These are phyloP conservation scores for Tulasnella sp. DNA, from an alignment of 768 basidiomycete genomes.

Conservation along the genomic window DNA sequence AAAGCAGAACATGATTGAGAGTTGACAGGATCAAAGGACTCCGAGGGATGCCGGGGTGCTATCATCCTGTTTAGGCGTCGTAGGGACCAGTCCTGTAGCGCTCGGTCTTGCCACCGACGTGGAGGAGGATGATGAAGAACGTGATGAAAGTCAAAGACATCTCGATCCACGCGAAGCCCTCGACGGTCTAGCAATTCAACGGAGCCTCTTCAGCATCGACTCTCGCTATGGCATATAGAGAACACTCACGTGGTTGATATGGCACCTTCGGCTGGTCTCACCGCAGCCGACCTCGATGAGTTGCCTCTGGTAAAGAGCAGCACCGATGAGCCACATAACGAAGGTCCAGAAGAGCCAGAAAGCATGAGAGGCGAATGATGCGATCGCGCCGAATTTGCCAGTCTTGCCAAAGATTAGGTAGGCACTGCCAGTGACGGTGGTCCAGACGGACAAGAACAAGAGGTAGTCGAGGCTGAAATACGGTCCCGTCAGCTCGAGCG, in stretches of 20 bases:
- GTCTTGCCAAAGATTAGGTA: not conserved
- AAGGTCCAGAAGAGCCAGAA: not conserved
- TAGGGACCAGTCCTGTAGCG: not conserved
- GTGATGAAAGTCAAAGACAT: not conserved
- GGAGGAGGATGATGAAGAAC: not conserved
- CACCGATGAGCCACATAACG: not conserved
- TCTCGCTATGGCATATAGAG: not conserved
- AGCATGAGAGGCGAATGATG: not conserved
- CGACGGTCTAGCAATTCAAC: not conserved
- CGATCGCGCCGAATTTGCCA: not conserved
- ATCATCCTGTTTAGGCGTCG: not conserved
- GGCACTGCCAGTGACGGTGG: not conserved
- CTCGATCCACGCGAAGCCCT: not conserved
- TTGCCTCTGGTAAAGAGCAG: not conserved
- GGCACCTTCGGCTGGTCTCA: not conserved
- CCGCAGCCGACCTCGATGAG: not conserved
- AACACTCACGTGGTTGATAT: not conserved
- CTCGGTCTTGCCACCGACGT: not conserved
- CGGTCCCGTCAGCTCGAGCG: no score
- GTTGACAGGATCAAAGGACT: not conserved
- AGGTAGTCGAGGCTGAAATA: not conserved
- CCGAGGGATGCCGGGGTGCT: not conserved
- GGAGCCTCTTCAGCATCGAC: not conserved
- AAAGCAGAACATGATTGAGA: not conserved
- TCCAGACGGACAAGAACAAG: not conserved